Evolutionary conservation across 2,329 filamentous ascomycete genomes (phyloP).

Genomic region (Scedosporium aurantiacum): DNA sequence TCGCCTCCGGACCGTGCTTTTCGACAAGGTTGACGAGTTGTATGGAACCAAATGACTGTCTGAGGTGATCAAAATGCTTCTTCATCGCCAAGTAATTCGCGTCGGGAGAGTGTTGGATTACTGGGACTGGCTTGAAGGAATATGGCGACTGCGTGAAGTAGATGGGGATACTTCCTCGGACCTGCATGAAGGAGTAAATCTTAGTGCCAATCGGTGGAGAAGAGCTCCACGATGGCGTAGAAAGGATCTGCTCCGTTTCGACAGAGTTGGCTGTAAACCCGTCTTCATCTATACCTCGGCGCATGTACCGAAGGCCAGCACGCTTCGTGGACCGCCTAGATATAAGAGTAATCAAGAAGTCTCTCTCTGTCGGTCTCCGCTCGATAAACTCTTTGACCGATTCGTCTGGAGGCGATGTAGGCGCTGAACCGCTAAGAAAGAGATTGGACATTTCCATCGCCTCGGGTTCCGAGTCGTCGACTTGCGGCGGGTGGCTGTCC

Average conservation of each 20-base stretch:
- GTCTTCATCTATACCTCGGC: slow-evolving; percentile 81
- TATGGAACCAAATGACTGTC: slow-evolving; percentile 59
- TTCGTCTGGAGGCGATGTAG: slow-evolving; percentile 7
- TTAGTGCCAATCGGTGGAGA: slow-evolving; percentile 29
- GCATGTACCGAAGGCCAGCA: slow-evolving; percentile 79
- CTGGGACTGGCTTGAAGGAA: slow-evolving; percentile 77
- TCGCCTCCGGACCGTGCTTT: slow-evolving; percentile 70
- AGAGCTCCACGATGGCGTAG: slow-evolving; percentile 53
- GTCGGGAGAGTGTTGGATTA: slow-evolving; percentile 68
- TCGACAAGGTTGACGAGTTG: slow-evolving; percentile 81
- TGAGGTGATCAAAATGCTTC: slow-evolving; percentile 64
- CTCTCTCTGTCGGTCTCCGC: slow-evolving; percentile 30
- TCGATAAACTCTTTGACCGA: slow-evolving; percentile 13
- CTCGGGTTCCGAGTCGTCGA: slow-evolving; percentile 31
- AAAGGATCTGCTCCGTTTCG: slow-evolving; percentile 91
- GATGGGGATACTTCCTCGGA: slow-evolving; percentile 82
- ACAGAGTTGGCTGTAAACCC: slow-evolving; percentile 83
- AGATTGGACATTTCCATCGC: slow-evolving; percentile 35
- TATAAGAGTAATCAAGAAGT: slow-evolving; percentile 75
- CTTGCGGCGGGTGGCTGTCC: slow-evolving; percentile 47
- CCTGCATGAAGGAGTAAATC: slow-evolving; percentile 74
- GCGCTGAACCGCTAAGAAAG: slow-evolving; percentile 17
- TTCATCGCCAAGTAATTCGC: slow-evolving; percentile 70
- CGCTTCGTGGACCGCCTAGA: slow-evolving; percentile 81
- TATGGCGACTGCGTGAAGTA: slow-evolving; percentile 96